phyloP scores from a whole-genome alignment of 345 rosid genomes.

The Sapria himalayana region DNA sequence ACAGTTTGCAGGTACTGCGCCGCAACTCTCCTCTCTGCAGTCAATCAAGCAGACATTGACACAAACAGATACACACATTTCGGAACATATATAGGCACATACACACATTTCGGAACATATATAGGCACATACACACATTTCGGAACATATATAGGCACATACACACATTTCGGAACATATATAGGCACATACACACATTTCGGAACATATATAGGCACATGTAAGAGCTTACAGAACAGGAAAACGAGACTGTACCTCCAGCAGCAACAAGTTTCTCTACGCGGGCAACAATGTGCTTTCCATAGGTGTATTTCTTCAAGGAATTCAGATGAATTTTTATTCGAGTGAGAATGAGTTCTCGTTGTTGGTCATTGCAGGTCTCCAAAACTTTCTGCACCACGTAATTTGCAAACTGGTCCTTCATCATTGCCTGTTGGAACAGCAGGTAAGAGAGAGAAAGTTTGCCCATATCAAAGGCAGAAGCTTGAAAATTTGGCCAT shows the following conservation, averaged over 20 bases:
- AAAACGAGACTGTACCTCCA: constrained; percentile 29
- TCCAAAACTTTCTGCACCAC: constrained; percentile 78
- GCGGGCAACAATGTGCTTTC: constrained; percentile 73
- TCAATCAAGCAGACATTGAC: constrained; percentile 2
- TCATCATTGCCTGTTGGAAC: constrained; percentile 52
- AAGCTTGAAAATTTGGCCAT: too few relatives aligned
- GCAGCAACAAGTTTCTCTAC: constrained; percentile 80
- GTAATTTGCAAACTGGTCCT: constrained; percentile 74
- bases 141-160: neutral
- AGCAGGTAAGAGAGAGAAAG: neutral
- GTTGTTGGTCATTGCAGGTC: constrained; percentile 63
- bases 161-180: neutral
- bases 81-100: too few relatives aligned
- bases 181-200: neutral
- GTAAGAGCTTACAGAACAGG: too few relatives aligned
- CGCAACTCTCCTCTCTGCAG: constrained; percentile 51
- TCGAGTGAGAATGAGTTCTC: constrained; percentile 46
- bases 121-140: neutral
- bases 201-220: neutral
- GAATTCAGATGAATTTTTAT: constrained; percentile 60
- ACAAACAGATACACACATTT: neutral
- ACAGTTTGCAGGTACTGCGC: constrained; percentile 29
- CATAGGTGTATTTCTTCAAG: constrained; percentile 67
- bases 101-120: neutral
- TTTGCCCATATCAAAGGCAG: too few relatives aligned